Conservation (phyloP, 345 rosid species). For the Eucalyptus polyanthemos region DNA sequence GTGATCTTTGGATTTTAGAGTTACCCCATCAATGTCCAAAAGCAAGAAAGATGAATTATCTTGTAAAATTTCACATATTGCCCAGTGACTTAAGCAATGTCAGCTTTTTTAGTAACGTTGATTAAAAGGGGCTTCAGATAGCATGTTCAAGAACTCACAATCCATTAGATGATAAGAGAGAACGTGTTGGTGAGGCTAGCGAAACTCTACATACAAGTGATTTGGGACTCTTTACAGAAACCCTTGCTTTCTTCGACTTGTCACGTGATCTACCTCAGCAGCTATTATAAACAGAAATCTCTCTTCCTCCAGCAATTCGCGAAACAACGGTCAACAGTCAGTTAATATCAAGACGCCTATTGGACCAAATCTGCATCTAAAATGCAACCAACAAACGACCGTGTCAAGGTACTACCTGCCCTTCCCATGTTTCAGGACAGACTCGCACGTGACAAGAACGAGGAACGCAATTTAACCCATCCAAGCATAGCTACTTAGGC, state of each 20-base stretch:
- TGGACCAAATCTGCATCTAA: background rate
- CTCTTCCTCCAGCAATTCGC: background rate
- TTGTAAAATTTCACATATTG: background rate
- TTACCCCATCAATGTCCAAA: background rate
- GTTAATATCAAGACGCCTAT: background rate
- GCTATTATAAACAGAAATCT: background rate
- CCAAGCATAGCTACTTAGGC: background rate
- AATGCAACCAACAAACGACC: background rate
- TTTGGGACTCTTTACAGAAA: background rate
- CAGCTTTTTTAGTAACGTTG: background rate
- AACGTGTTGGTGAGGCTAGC: background rate
- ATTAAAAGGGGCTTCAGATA: background rate
- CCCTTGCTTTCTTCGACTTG: background rate
- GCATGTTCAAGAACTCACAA: background rate
- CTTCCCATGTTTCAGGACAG: background rate
- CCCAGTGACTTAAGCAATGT: background rate
- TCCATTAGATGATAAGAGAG: background rate
- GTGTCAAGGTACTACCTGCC: background rate
- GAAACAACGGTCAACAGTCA: background rate
- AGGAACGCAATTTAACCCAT: background rate
- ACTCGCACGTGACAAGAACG: background rate
- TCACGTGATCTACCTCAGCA: background rate
- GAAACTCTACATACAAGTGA: background rate
- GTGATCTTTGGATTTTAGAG: background rate
- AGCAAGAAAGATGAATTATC: background rate